These are phyloP conservation scores for Colletotrichum navitas DNA, from an alignment of 2,329 filamentous ascomycete genomes.

Conservation along the genomic window DNA sequence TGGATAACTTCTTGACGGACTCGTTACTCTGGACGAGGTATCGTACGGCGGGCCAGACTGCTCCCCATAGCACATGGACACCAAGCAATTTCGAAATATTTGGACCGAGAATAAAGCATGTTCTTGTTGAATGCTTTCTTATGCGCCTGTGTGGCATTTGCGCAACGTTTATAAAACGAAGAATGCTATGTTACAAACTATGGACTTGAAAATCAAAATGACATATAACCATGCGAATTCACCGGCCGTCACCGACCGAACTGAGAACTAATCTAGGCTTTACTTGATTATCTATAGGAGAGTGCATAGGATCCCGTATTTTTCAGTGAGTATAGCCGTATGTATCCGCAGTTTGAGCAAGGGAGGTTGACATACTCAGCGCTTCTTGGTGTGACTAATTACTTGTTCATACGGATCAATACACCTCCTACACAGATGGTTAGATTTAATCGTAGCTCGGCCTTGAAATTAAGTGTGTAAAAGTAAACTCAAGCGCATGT, in stretches of 20 bases:
- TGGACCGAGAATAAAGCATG: background rate
- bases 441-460: background rate
- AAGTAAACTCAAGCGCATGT: background rate
- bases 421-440: background rate
- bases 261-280: conserved; percentile 5
- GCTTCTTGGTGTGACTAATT: accelerated
- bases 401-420: background rate
- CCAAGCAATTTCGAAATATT: background rate
- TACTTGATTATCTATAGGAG: conserved; percentile 16
- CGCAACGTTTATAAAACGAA: background rate
- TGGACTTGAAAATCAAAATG: background rate
- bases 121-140: background rate
- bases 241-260: conserved; percentile 14
- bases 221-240: conserved; percentile 16
- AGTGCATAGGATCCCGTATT: conserved; percentile 29
- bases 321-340: conserved; percentile 18
- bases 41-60: no score
- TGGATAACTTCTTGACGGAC: no score
- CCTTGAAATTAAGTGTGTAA: background rate
- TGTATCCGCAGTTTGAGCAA: accelerated
- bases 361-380: no score
- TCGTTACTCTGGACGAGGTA: background rate
- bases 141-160: background rate
- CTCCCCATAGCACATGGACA: no score
- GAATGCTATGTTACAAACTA: no score